phyloP scores from a whole-genome alignment of 2,329 filamentous ascomycete species.

The Alternaria viburni region DNA sequence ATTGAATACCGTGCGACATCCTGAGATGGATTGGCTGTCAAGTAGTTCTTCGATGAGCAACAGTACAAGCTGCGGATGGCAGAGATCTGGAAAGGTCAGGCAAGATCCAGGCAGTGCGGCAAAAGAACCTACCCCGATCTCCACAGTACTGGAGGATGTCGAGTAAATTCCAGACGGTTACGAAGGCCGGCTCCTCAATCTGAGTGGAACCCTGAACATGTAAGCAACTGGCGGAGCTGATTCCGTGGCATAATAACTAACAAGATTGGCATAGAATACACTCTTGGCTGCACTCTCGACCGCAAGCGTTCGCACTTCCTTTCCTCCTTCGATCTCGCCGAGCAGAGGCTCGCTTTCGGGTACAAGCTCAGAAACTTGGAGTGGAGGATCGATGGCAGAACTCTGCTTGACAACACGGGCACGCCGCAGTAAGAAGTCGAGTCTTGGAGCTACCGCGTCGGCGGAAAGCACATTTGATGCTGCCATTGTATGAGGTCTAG shows the following conservation, averaged over 20 bases:
- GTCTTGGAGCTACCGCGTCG: conserved; percentile 36
- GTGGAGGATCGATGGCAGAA: conserved; percentile 52
- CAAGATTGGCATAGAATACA: conserved; percentile 79
- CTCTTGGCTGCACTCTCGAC: conserved; percentile 85
- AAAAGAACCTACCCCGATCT: conserved; percentile 70
- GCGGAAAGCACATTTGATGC: conserved; percentile 31
- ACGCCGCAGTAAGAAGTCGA: conserved; percentile 50
- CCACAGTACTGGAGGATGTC: conserved; percentile 90
- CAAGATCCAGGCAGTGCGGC: not conserved
- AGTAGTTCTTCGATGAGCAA: conserved; percentile 93
- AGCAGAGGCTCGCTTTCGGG: conserved; percentile 38
- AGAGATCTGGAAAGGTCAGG: conserved; percentile 52
- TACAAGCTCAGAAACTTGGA: conserved; percentile 51
- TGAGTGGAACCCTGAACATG: conserved; percentile 68
- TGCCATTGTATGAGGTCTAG: conserved; percentile 30
- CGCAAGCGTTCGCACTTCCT: conserved; percentile 66
- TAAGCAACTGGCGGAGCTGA: conserved; percentile 14
- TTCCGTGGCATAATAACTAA: conserved; percentile 54
- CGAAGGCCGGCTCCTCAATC: conserved; percentile 80
- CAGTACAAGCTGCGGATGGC: conserved; percentile 81
- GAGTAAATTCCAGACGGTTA: conserved; percentile 89
- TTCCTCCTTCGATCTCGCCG: conserved; percentile 38
- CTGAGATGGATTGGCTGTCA: conserved; percentile 93
- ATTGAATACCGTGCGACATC: conserved; percentile 89
- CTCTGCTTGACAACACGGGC: conserved; percentile 50